These are phyloP conservation scores for Xylaria longipes DNA, from an alignment of 495 filamentous ascomycete species.

Conservation along the genomic window DNA sequence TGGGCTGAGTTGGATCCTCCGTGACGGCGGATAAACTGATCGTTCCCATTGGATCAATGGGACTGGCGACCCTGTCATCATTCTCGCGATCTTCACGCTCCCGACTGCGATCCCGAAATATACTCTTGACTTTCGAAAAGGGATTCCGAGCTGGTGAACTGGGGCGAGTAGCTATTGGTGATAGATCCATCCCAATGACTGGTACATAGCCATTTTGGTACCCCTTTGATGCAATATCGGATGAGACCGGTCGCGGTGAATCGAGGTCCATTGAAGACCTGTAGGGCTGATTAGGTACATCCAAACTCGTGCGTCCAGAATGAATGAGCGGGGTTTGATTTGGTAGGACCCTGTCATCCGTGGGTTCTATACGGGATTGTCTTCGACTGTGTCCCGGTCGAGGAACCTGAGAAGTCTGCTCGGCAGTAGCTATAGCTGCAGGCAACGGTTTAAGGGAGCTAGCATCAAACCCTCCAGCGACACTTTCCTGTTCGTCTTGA, in stretches of 20 bases:
- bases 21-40: constrained; percentile 33
- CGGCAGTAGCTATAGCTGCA: constrained; percentile 39
- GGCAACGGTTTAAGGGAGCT: constrained; percentile 40
- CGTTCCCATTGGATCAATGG: constrained; percentile 31
- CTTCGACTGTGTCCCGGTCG: constrained; percentile 36
- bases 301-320: constrained; percentile 47
- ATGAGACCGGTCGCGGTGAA: constrained; percentile 48
- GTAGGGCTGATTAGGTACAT: constrained; percentile 42
- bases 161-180: constrained; percentile 48
- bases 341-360: constrained; percentile 37
- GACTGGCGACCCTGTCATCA: constrained; percentile 33
- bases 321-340: constrained; percentile 36
- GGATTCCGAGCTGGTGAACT: constrained; percentile 53
- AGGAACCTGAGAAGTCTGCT: constrained; percentile 35
- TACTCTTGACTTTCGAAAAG: constrained; percentile 52
- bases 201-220: constrained; percentile 42
- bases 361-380: constrained; percentile 43
- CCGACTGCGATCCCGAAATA: constrained; percentile 56
- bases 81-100: constrained; percentile 39
- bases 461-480: constrained; percentile 38
- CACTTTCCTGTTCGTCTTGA: constrained; percentile 42
- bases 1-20: constrained; percentile 37
- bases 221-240: constrained; percentile 40
- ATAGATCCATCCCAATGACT: constrained; percentile 52
- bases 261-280: constrained; percentile 51